Percentiles rank a stretch among this genome's conserved stretches.
phyloP scores from a whole-genome alignment of 1,139 yeast genomes.

The Williopsis jadinii region DNA sequence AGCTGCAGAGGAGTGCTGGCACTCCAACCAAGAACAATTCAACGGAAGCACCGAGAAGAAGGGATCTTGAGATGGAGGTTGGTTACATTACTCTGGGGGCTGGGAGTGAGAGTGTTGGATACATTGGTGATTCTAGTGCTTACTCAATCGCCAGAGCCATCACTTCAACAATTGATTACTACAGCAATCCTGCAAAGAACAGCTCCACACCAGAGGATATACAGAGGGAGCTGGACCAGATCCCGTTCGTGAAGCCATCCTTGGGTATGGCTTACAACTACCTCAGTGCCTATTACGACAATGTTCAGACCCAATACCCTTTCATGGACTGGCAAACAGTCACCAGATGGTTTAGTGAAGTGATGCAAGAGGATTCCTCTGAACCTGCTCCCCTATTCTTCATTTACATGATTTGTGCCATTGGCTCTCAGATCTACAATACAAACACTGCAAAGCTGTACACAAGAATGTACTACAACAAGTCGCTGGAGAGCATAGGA shows the following conservation, averaged over 20 bases:
- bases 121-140: constrained; percentile 25
- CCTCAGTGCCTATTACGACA: constrained; percentile 5
- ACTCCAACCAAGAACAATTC: neutral
- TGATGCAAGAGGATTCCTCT: constrained; percentile 19
- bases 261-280: constrained; percentile 4
- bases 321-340: constrained; percentile 25
- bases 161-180: constrained; percentile 18
- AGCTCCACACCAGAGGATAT: constrained; percentile 5
- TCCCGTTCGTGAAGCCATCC: constrained; percentile 30
- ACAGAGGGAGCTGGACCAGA: constrained; percentile 3
- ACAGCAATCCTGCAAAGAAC: constrained; percentile 1
- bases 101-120: constrained; percentile 22
- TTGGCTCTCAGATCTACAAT: constrained; percentile 42
- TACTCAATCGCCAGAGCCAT: constrained; percentile 25
- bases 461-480: constrained; percentile 39
- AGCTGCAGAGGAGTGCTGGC: neutral
- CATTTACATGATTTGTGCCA: constrained; percentile 44
- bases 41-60: neutral
- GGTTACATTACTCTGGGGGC: constrained; percentile 24
- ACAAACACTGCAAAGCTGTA: constrained; percentile 29
- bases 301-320: constrained; percentile 27
- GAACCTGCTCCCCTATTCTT: constrained; percentile 31
- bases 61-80: constrained; percentile 21
- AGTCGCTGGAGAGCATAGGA: constrained; percentile 35
- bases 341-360: constrained; percentile 22